Conservation (phyloP, 805 yeast genomes). For the Wickerhamiella siamensis region DNA sequence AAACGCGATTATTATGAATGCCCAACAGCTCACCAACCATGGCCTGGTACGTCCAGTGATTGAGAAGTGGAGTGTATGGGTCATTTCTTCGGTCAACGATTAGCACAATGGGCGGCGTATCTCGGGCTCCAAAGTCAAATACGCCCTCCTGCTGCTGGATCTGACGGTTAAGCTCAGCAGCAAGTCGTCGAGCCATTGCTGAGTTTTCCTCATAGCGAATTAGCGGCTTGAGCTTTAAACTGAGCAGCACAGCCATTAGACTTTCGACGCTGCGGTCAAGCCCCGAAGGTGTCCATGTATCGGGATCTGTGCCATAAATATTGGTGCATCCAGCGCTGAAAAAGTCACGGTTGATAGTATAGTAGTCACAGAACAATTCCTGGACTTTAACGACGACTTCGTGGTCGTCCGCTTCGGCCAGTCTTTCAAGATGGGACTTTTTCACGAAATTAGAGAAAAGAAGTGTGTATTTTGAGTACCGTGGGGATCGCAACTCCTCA, state of each 20-base stretch:
- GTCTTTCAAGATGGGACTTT: conserved; percentile 65
- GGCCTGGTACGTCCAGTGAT: conserved; percentile 97
- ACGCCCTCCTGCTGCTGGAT: conserved; percentile 31
- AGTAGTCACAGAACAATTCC: conserved; percentile 76
- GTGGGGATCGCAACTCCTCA: conserved; percentile 63
- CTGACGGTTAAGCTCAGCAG: conserved; percentile 39
- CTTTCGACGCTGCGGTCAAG: conserved; percentile 32
- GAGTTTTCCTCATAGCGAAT: conserved; percentile 68
- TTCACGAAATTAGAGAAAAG: conserved; percentile 63
- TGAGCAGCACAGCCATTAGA: conserved; percentile 44
- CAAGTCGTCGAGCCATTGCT: conserved; percentile 46
- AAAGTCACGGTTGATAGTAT: conserved; percentile 55
- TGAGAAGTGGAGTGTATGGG: conserved; percentile 81
- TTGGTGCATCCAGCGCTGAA: conserved; percentile 32
- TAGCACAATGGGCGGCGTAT: conserved; percentile 58
- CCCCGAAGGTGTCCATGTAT: conserved; percentile 34
- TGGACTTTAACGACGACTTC: conserved; percentile 65
- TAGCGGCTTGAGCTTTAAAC: conserved; percentile 60
- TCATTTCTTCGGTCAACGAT: conserved; percentile 76
- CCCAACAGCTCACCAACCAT: conserved; percentile 92
- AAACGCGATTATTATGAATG: conserved; percentile 67
- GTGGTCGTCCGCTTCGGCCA: conserved; percentile 82
- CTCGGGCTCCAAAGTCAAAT: conserved; percentile 52
- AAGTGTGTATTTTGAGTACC: conserved; percentile 61
- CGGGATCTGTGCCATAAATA: conserved; percentile 22